Percentiles rank a stretch among this genome's conserved stretches.
Evolutionary conservation across 495 filamentous ascomycete genomes (phyloP).

Genomic region (Aspergillus diversus): DNA sequence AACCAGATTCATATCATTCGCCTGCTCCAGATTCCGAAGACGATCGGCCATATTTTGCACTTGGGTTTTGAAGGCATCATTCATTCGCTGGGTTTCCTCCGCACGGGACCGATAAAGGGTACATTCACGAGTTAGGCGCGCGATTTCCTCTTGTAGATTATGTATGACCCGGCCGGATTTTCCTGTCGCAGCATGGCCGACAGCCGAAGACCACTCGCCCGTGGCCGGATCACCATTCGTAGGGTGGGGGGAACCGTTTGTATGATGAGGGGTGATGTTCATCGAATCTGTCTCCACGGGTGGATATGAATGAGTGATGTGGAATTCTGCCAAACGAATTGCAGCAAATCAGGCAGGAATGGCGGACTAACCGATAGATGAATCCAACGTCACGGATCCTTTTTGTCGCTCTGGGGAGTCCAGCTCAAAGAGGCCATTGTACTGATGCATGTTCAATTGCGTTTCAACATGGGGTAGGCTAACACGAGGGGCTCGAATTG

Average conservation of each 20-base stretch:
- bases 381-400: slow-evolving; percentile 13
- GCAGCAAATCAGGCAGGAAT: not conserved
- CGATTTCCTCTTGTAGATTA: slow-evolving; percentile 84
- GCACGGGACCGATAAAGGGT: slow-evolving; percentile 70
- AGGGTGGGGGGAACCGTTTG: slow-evolving; percentile 29
- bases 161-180: slow-evolving; percentile 96
- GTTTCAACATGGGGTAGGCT: slow-evolving; percentile 50
- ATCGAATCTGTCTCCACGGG: slow-evolving; percentile 30
- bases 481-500: slow-evolving; percentile 39
- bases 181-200: slow-evolving; percentile 78
- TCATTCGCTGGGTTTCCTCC: slow-evolving; percentile 73
- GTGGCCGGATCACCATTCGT: slow-evolving; percentile 38
- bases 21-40: slow-evolving; percentile 65
- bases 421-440: slow-evolving; percentile 41
- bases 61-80: slow-evolving; percentile 73
- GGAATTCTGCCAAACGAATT: not conserved
- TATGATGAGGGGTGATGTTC: slow-evolving; percentile 20
- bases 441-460: slow-evolving; percentile 50
- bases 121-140: slow-evolving; percentile 78
- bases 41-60: slow-evolving; percentile 64
- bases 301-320: not conserved
- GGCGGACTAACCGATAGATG: slow-evolving; percentile 25
- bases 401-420: slow-evolving; percentile 29
- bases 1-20: slow-evolving; percentile 74
- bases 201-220: slow-evolving; percentile 70